Evolutionary conservation across 768 basidiomycete genomes (phyloP), one percentile per base, ranked within the genome.

Genomic region (Mycena vitilis): DNA sequence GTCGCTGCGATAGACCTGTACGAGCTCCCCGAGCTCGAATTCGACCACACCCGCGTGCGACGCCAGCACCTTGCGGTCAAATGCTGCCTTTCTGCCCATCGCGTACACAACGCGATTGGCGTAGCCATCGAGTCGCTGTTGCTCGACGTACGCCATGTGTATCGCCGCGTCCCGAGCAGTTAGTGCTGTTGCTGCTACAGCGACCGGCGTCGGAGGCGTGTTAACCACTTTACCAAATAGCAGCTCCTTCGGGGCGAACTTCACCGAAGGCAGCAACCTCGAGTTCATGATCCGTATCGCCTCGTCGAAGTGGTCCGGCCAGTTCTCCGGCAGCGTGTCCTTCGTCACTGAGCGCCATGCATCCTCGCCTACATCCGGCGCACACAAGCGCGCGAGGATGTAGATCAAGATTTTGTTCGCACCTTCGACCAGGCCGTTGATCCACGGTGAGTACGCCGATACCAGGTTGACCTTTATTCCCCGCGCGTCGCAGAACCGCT

Each of bases 71-170:
- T 63, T 61, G 47, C 53, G 49, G 66, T 82, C 76, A 42, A 82
- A 82, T 0, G 53, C 71, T 0, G 38, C 66, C 56, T 81, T 81
- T 2, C 74, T 40, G 18, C 65, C 49, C 9, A 60, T 11, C 8
- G 78, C 74, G 25, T 81, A 77, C 8, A 58, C 44, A 0, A 78
- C 60, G 0, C 71, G 64, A 11, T 73, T 62, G 2, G 71, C 64
- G 59, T 78, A 77, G 1, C 76, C 78, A 42, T 82, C 79, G 0
- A 78, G 59, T 7, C 72, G 70, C 47, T 80, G 80, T 60, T 80
- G 78, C 5, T 47, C 74, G 0, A 74, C 77, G 54, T 80, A 79
- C 2, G 73, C 74, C 63, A 80, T 71, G 40, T 81, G 81, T 0
- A 62, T 18, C 1, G 54, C 62, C 13, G 57, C 60, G 9, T 75